Evolutionary conservation across 1,139 yeast species (phyloP).

Genomic region (Kodamaea anthophila): DNA sequence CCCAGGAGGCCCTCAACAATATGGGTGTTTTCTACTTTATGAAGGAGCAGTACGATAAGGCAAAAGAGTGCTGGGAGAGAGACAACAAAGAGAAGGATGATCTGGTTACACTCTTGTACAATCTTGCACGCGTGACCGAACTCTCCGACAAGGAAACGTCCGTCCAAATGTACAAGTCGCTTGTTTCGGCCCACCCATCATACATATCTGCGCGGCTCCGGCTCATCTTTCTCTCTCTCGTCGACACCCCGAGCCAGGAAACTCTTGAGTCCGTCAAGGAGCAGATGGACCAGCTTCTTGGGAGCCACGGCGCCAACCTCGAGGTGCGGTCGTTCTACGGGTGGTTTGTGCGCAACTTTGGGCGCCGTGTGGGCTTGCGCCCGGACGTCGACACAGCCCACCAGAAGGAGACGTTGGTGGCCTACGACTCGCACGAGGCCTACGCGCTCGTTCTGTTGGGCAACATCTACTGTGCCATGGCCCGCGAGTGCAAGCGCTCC

Average conservation of each 20-base stretch:
- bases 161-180: slow-evolving; percentile 44
- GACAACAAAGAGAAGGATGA: slow-evolving; percentile 15
- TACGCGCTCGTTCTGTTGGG: slow-evolving; percentile 90
- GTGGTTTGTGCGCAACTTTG: slow-evolving; percentile 70
- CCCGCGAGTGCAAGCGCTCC: slow-evolving; percentile 62
- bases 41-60: slow-evolving; percentile 48
- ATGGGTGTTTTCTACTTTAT: slow-evolving; percentile 79
- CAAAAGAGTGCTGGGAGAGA: slow-evolving; percentile 36
- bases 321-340: slow-evolving; percentile 90
- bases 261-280: slow-evolving; percentile 38
- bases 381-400: slow-evolving; percentile 69
- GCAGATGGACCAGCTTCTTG: slow-evolving; percentile 51
- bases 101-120: slow-evolving; percentile 48
- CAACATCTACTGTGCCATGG: slow-evolving; percentile 76
- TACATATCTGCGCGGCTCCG: slow-evolving; percentile 78
- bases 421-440: slow-evolving; percentile 79
- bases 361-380: slow-evolving; percentile 49
- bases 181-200: slow-evolving; percentile 56
- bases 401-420: slow-evolving; percentile 77
- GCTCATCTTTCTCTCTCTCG: slow-evolving; percentile 48
- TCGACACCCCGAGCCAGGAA: slow-evolving; percentile 23
- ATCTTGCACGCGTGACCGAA: slow-evolving; percentile 61
- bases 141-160: slow-evolving; percentile 40
- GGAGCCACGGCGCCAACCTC: slow-evolving; percentile 52
- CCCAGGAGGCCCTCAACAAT: slow-evolving; percentile 71